Conservation (phyloP, 2,329 filamentous ascomycete genomes). For the Colletotrichum sp. region DNA sequence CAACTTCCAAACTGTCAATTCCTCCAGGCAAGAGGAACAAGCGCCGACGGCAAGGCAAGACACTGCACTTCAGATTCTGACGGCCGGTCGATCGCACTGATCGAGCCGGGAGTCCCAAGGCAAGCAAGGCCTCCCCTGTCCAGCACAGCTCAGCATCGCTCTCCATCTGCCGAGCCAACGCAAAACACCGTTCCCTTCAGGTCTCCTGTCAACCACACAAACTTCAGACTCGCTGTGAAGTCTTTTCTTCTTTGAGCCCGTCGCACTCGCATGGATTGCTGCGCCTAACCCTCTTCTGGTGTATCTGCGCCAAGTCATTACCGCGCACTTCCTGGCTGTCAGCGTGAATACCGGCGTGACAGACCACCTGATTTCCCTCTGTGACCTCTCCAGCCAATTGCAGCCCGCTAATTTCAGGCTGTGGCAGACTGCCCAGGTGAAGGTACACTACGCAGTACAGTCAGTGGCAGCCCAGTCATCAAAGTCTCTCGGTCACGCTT, state of each 20-base stretch:
- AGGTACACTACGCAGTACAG: neutral
- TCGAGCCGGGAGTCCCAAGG: neutral
- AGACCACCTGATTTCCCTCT: constrained; percentile 4
- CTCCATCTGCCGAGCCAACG: constrained; percentile 18
- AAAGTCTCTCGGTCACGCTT: constrained; percentile 6
- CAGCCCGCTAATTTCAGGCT: neutral
- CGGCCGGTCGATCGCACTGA: constrained; percentile 1
- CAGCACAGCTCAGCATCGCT: neutral
- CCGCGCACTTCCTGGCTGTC: neutral
- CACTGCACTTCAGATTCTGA: neutral
- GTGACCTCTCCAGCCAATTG: neutral
- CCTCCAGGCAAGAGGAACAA: neutral
- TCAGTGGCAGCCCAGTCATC: neutral
- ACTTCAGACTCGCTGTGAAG: constrained; percentile 9
- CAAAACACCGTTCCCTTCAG: constrained; percentile 19
- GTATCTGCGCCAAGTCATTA: neutral
- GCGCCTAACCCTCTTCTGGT: neutral
- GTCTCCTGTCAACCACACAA: neutral
- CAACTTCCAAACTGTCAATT: neutral
- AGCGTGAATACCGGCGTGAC: constrained; percentile 12
- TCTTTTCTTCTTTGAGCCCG: neutral
- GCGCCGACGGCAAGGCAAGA: neutral
- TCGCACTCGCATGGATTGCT: constrained; percentile 21
- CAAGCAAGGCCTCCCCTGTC: constrained; percentile 5
- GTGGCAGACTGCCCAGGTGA: neutral